Base-by-base conservation (phyloP, 352 stramenopile species). In the Globisporangium carolinianum region DNA sequence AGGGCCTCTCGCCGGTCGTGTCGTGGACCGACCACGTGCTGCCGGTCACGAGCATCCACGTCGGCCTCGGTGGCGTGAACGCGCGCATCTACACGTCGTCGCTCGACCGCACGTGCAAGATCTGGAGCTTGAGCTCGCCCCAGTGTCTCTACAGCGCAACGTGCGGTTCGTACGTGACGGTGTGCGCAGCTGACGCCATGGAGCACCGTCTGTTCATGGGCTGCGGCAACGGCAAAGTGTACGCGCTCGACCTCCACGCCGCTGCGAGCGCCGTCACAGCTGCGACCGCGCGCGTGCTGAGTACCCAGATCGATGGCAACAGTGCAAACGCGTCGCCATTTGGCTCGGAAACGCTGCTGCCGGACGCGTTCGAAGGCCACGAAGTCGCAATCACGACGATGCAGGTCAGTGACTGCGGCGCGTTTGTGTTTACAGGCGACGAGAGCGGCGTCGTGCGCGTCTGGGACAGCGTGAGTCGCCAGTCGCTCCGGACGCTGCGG, bases 11-110 rank as follows among this genome's bases (percentile, higher is more conserved):
- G 4, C 79, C 78, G 0, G 48, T 87, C 11, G 67, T 86, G 45
- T 86, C 75, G 48, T 91, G 80, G 64, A 91, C 79, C n/a, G 82
- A 91, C 50, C 82, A 91, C 53, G 77, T 88, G 43, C 68, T 91
- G 35, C 82, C 82, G 2, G 73, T 91, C 35, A 91, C 82, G 4
- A 80, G 72, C 35, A 58, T 91, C 50, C 78, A 91, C 64, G 72
- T 85, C n/a, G 74, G 79, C 15, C 55, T 82, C 3, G 79, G 82
- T 11, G 80, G 78, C 6, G 74, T 87, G 32, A 86, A 88, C 15
- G 79, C 71, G 9, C 82, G 78, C 41, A 71, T 91, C 48, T 91
- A 86, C 66, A 88, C 79, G 46, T 85, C 79, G 24, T 89, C 79
- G 24, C 66, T 91, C 35, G 82, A 91, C 53, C 79, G 79, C 7